phyloP scores from a whole-genome alignment of 2,329 filamentous ascomycete genomes.

The Ophiosphaerella narmari region DNA sequence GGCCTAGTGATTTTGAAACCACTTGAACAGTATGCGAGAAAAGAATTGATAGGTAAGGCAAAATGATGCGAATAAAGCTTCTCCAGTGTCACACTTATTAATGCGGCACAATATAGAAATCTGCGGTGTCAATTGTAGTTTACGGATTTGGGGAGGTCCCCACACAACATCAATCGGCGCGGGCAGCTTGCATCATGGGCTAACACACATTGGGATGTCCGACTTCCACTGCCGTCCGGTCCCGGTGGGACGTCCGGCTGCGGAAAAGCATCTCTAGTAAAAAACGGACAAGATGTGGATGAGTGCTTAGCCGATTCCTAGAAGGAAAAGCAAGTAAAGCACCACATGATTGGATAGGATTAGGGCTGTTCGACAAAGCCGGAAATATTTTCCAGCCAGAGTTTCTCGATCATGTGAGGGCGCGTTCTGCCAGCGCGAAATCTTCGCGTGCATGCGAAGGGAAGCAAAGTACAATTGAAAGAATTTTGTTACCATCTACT shows the following conservation, averaged over 20 bases:
- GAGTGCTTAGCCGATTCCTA: slow-evolving; percentile 29
- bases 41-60: too few relatives aligned
- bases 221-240: slow-evolving; percentile 40
- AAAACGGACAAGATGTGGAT: slow-evolving; percentile 17
- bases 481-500: not conserved
- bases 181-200: slow-evolving; percentile 26
- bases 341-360: slow-evolving; percentile 15
- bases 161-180: slow-evolving; percentile 30
- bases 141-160: slow-evolving; percentile 29
- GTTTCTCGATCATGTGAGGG: slow-evolving; percentile 1
- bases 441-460: too few relatives aligned
- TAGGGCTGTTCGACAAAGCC: not conserved
- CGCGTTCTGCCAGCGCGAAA: slow-evolving; percentile 1
- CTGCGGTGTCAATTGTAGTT: slow-evolving; percentile 11
- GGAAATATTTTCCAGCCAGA: slow-evolving; percentile 27
- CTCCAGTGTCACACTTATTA: not conserved
- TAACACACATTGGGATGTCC: slow-evolving; percentile 31
- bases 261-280: slow-evolving; percentile 29
- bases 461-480: not conserved
- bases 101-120: not conserved
- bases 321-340: slow-evolving; percentile 18
- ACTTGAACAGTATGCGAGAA: too few relatives aligned
- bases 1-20: too few relatives aligned
- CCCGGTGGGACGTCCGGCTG: slow-evolving; percentile 27
- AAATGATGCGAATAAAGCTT: not conserved